These are phyloP conservation scores for Proliferodiscus dingleyae DNA, from an alignment of 2,329 filamentous ascomycete species.

Conservation along the genomic window DNA sequence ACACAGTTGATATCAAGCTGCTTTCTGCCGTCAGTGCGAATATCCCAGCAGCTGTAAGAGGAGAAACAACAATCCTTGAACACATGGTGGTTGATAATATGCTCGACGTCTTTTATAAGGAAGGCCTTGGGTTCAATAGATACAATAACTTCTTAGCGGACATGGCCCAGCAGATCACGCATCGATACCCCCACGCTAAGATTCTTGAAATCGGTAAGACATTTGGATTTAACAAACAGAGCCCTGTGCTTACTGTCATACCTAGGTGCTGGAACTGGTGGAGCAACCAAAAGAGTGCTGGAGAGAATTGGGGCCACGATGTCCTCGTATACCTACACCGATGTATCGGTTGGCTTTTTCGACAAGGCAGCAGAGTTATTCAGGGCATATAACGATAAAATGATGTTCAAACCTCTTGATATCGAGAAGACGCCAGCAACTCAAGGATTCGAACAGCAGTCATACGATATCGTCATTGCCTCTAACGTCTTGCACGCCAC, in stretches of 20 bases:
- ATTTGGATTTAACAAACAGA: too few species aligned
- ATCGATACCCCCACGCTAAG: not conserved
- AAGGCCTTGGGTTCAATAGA: not conserved
- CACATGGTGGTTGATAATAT: not conserved
- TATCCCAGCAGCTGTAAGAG: not conserved
- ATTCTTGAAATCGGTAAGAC: too few species aligned
- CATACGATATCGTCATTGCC: slow-evolving; percentile 36
- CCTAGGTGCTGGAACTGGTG: too few species aligned
- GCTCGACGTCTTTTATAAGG: not conserved
- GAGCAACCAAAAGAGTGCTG: not conserved
- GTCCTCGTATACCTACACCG: slow-evolving; percentile 29
- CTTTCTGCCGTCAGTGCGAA: not conserved
- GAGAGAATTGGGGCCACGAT: not conserved
- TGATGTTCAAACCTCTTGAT: slow-evolving; percentile 32
- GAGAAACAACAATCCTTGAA: not conserved
- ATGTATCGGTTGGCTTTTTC: slow-evolving; percentile 29
- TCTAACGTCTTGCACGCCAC: slow-evolving; percentile 37
- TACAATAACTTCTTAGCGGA: not conserved
- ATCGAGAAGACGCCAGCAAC: slow-evolving; percentile 22
- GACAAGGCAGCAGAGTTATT: slow-evolving; percentile 29
- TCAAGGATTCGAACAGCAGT: slow-evolving; percentile 30
- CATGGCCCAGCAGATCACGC: not conserved
- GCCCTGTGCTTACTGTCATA: too few species aligned
- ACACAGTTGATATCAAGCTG: not conserved
- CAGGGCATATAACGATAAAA: slow-evolving; percentile 24